These are phyloP conservation scores for Peniophora sp. DNA, from an alignment of 1,284 basidiomycete species.

Conservation along the genomic window DNA sequence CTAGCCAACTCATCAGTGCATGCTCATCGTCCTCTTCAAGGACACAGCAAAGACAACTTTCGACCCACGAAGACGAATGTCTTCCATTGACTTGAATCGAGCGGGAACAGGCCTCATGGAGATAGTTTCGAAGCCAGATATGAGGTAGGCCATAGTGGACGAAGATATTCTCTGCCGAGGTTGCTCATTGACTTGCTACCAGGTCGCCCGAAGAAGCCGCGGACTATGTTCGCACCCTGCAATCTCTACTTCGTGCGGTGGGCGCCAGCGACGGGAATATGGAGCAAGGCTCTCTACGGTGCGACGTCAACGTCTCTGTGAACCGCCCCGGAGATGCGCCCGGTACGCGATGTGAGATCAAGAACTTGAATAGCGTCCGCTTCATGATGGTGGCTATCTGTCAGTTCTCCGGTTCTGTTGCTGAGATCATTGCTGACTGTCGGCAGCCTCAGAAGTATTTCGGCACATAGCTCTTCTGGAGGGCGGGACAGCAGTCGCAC, in stretches of 20 bases:
- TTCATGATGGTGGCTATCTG: conserved; percentile 86
- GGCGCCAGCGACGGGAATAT: conserved; percentile 94
- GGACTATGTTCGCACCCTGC: conserved; percentile 81
- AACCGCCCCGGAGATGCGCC: conserved; percentile 55
- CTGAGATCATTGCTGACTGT: conserved; percentile 1
- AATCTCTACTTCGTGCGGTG: conserved; percentile 74
- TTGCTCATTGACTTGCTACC: background rate
- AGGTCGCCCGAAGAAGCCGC: conserved; percentile 90
- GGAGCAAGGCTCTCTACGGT: conserved; percentile 93
- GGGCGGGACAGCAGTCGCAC: conserved; percentile 41
- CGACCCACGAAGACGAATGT: conserved; percentile 43
- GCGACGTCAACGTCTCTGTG: conserved; percentile 94
- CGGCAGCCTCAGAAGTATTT: conserved; percentile 57
- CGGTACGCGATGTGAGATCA: conserved; percentile 93
- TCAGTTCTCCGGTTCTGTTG: conserved; percentile 28
- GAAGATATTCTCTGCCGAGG: conserved; percentile 1
- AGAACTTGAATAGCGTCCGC: conserved; percentile 91
- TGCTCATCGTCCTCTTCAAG: conserved; percentile 29
- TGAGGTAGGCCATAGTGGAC: conserved; percentile 47
- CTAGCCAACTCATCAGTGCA: conserved; percentile 1
- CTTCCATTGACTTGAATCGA: conserved; percentile 84
- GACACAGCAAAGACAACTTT: conserved; percentile 92
- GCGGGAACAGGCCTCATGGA: conserved; percentile 90
- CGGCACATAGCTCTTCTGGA: conserved; percentile 64
- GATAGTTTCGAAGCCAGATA: conserved; percentile 92